phyloP scores from a whole-genome alignment of 805 yeast genomes.

The Scheffersomyces amazonensis region DNA sequence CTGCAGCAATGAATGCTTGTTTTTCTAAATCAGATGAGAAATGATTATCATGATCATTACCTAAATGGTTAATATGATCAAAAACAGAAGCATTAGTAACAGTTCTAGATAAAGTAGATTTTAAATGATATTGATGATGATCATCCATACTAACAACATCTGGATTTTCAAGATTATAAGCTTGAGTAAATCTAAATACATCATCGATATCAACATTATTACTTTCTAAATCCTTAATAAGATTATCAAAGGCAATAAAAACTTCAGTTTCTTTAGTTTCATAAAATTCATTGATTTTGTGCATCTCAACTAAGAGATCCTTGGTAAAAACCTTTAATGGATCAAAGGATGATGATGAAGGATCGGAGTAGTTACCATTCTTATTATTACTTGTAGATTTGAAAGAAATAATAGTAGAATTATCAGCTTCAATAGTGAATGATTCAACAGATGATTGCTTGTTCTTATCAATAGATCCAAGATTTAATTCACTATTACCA shows the following conservation, averaged over 20 bases:
- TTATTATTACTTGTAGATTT: neutral
- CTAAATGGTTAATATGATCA: constrained; percentile 24
- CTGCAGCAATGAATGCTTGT: constrained; percentile 33
- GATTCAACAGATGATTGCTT: neutral
- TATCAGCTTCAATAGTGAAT: neutral
- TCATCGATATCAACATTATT: constrained; percentile 25
- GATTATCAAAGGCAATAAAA: constrained; percentile 41
- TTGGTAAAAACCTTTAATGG: constrained; percentile 44
- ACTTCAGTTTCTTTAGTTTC: constrained; percentile 44
- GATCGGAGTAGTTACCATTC: constrained; percentile 2
- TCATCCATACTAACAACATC: constrained; percentile 9
- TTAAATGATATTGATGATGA: constrained; percentile 15
- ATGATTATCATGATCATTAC: constrained; percentile 8
- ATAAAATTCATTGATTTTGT: constrained; percentile 53
- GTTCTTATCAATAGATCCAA: too few species aligned
- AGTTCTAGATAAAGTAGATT: constrained; percentile 10
- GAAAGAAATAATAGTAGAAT: neutral
- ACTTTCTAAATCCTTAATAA: constrained; percentile 45
- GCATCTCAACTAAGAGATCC: constrained; percentile 46
- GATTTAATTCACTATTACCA: constrained; percentile 2
- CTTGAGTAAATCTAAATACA: constrained; percentile 21
- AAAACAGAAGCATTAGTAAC: constrained; percentile 19
- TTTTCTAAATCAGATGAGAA: constrained; percentile 12
- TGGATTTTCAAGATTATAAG: constrained; percentile 13
- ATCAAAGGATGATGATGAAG: constrained; percentile 8